Base-by-base conservation (phyloP, 768 basidiomycete species). In the Mycena leptocephala region DNA sequence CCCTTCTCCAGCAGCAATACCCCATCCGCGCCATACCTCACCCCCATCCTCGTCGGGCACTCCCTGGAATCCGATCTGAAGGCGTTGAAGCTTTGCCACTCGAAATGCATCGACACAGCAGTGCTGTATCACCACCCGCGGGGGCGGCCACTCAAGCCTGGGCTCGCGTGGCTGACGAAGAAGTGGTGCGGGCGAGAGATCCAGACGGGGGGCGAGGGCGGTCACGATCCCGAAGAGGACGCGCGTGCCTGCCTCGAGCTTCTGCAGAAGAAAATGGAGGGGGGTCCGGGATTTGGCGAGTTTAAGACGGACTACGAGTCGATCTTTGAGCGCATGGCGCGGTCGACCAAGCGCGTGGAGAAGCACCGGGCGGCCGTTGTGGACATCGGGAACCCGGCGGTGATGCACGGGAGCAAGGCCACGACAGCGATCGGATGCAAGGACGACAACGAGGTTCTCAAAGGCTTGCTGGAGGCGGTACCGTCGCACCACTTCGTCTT, bases 191-290 rank as follows among this genome's bases (percentile, higher is more conserved):
- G 91, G 14, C 91, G 95, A 64, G 95, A 97, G 79, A 99, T 99
- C 53, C 98, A 99, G 84, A 92, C 90, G 0, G 86, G 91, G 0
- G 96, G 96, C 0, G 94, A 95, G 63, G 95, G 94, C 2, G 96
- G 96, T 3, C 98, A 99, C 83, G 95, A 98, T 76, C 96, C 97
- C 3, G 96, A 97, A 79, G 98, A 99, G 82, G 98, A 99, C 79
- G 97, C 98, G 0, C 88, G 94, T 24, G 95, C 97, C 0, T 97
- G 97, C 80, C 78, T 96, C 13, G 97, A 98, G 74, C 86, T 99
- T 35, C 82, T 99, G 26, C 90, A 91, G 80, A 92, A 94, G 81
- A 99, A 99, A 84, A 79, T 98, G 26, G 90, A 92, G 61, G 87
- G 92, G 76, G 96, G 95, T 83, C 85, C 84, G 82, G 94, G 93